These are phyloP conservation scores for Vitis hybrid DNA, from an alignment of 177 flowering plant genomes.

Conservation along the genomic window DNA sequence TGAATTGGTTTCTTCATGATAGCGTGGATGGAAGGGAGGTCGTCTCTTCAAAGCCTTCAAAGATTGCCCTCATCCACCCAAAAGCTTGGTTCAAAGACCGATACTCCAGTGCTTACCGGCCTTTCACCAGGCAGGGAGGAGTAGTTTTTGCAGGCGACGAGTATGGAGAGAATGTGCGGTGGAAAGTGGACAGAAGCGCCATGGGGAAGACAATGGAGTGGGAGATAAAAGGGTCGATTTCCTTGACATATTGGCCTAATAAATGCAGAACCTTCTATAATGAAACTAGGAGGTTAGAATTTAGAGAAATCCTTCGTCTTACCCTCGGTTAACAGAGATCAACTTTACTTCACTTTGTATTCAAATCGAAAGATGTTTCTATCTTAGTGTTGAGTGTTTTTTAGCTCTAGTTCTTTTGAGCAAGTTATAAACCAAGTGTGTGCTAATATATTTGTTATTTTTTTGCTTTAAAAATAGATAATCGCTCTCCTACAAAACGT, in stretches of 20 bases:
- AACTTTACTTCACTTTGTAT: no score
- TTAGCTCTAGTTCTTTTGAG: no score
- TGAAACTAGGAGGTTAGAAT: conserved; percentile 77
- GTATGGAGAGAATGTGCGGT: conserved; percentile 72
- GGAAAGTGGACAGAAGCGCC: conserved; percentile 69
- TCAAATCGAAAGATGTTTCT: no score
- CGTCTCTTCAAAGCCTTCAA: conserved; percentile 69
- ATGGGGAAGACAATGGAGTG: conserved; percentile 71
- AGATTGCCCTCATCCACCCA: conserved; percentile 56
- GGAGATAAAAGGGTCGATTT: conserved; percentile 78
- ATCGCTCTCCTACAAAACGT: no score
- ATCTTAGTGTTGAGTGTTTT: no score
- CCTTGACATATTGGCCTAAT: conserved; percentile 93
- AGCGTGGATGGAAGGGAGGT: conserved; percentile 74
- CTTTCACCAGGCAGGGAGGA: conserved; percentile 90
- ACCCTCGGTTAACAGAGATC: conserved; percentile 26
- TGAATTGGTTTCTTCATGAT: conserved; percentile 88
- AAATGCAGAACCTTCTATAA: conserved; percentile 56
- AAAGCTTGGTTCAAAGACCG: conserved; percentile 82
- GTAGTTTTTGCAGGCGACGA: conserved; percentile 85
- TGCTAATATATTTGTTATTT: no score
- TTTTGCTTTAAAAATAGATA: no score
- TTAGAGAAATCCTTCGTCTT: conserved; percentile 58
- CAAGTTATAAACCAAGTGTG: no score
- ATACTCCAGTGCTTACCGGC: conserved; percentile 68